These are phyloP conservation scores for Globisporangium apiculatum DNA, from an alignment of 352 stramenopile species.

Conservation along the genomic window DNA sequence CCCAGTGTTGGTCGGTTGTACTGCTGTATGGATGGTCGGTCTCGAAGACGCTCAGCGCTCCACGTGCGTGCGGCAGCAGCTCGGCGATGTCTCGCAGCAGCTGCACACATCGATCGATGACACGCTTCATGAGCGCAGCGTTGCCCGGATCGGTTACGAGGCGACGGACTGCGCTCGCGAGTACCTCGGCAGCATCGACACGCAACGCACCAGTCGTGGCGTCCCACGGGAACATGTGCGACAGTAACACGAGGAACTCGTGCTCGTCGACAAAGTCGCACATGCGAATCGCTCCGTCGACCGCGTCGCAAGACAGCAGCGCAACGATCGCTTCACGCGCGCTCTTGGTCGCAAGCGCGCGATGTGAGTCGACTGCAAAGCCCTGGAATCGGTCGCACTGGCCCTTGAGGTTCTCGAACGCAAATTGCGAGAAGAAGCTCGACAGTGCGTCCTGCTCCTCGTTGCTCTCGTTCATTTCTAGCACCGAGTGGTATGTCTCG, in stretches of 20 bases:
- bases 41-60: conserved; percentile 48
- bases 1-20: conserved; percentile 63
- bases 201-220: neutral
- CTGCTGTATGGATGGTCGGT: conserved; percentile 66
- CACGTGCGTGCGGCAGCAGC: conserved; percentile 34
- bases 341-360: conserved; percentile 47
- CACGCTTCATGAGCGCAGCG: conserved; percentile 10
- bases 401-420: conserved; percentile 51
- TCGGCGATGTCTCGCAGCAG: conserved; percentile 19
- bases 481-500: conserved; percentile 22
- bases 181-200: neutral
- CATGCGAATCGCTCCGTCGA: conserved; percentile 11
- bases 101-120: conserved; percentile 17
- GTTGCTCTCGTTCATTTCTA: conserved; percentile 62
- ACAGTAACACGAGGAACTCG: conserved; percentile 40
- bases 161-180: conserved; percentile 18
- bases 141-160: conserved; percentile 18
- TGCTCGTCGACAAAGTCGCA: conserved; percentile 27
- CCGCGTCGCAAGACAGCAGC: conserved; percentile 22
- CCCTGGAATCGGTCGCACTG: conserved; percentile 53
- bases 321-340: conserved; percentile 35
- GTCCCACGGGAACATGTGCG: conserved; percentile 23
- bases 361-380: conserved; percentile 54
- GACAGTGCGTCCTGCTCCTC: conserved; percentile 40
- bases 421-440: conserved; percentile 62